Base-by-base conservation (phyloP, 306 rosid species). In the Medicago lupulina region DNA sequence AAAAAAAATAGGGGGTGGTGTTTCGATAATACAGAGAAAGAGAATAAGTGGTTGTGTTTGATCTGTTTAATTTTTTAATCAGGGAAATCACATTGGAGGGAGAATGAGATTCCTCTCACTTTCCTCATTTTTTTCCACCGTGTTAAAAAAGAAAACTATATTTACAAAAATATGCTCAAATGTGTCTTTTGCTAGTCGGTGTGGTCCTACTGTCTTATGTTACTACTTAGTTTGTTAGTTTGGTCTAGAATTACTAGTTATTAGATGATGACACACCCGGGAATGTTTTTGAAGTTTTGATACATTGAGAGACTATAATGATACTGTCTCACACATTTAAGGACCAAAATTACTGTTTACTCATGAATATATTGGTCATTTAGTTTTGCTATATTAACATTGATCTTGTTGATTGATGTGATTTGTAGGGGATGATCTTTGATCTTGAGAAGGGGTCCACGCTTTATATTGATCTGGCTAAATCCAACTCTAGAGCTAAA, bases 381-480 rank as follows among this genome's bases (percentile, higher is more conserved):
- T 49, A 40, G 53, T 68, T 43, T 67, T 73, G 76, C 21, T 74
- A 25, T 69, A 13, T 55, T 9, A 13, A 62, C 8, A 34, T 64
- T 51, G 44, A 25, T 59, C 18, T 12, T 21, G 58, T 70, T 75
- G 59, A 61, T 73, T 75, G 70, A 34, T 58, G 39, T 85, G 89
- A 68, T 80, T 83, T 82, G 72, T 83, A 92, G 97, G 99, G 99
- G 54, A 85, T 95, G 97, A 89, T 95, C 46, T 95, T 95, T 86
- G 99, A 95, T 88, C 96, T 95, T 80, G 97, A 95, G 80, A 89
- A 88, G 85, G 96, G 88, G 46, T 92, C 99, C 21, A 87, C 90
- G 9, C 83, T 95, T 6, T 95, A 89, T 73, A 85, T 95, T 82
- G 96, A 95, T 86, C 83, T 95, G 39, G 99, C 99, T 15, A 95